Evolutionary conservation across 345 rosid species (phyloP), one percentile per base, ranked within the genome.

Genomic region (Schrenkiella parvula): DNA sequence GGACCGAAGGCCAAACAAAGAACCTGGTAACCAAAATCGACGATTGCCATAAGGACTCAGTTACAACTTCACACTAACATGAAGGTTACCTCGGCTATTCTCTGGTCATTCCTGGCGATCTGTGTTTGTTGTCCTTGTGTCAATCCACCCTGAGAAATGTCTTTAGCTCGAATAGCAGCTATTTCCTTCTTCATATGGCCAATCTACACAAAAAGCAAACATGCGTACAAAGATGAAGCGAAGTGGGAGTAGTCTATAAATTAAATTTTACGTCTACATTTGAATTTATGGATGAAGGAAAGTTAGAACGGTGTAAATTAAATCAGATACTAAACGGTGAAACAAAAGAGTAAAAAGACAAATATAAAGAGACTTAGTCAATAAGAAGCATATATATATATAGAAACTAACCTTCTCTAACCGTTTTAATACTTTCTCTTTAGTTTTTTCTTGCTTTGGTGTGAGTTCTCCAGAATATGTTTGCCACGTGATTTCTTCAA

Each of bases 81-180:
- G 21, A 62, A 26, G 8, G 43, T 62, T 68, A 92, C 98, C 95
- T 90, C 84, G 12, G 90, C 72, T 12, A 79, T 89, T 83, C 98
- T 86, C 84, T 89, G 97, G 47, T 95, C 98, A 82, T 95, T 95
- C 56, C 99, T 91, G 75, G 98, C 96, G 78, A 95, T 95, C 81
- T 91, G 98, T 53, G 96, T 95, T 82, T 95, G 99, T 72, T 95
- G 98, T 37, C 99, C 99, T 76, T 95, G 98, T 3, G 98, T 95
- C 77, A 95, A 72, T 64, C 99, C 99, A 70, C 99, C 98, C 83
- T 91, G 99, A 62, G 86, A 55, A 68, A 95, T 95, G 78, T 95
- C 99, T 85, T 95, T 95, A 54, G 83, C 96, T 70, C 96, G 95
- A 46, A 95, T 95, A 51, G 89, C 90, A 85, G 89, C 88, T 77